phyloP scores from a whole-genome alignment of 1,284 basidiomycete genomes.

The Microbotryum intermedium region DNA sequence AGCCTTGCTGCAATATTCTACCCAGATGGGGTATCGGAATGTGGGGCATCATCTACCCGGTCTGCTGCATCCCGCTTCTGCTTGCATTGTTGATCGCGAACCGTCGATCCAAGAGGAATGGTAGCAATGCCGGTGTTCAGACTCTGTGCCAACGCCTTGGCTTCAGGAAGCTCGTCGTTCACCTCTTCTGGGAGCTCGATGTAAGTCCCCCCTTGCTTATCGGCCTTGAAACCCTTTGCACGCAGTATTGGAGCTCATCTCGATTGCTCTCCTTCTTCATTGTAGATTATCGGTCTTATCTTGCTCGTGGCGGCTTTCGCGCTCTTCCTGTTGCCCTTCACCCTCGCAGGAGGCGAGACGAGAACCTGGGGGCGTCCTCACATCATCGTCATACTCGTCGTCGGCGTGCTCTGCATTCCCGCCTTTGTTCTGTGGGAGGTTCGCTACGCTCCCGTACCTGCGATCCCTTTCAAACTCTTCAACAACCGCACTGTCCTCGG shows the following conservation, averaged over 20 bases:
- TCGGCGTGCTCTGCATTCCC: slow-evolving; percentile 39
- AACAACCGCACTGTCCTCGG: slow-evolving; percentile 40
- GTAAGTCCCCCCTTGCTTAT: no score
- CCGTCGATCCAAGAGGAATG: slow-evolving; percentile 26
- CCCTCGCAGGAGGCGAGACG: slow-evolving; percentile 38
- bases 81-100: slow-evolving; percentile 36
- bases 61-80: slow-evolving; percentile 38
- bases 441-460: slow-evolving; percentile 38
- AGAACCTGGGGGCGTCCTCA: slow-evolving; percentile 37
- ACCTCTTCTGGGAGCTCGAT: slow-evolving; percentile 43
- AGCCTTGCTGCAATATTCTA: not conserved
- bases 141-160: slow-evolving; percentile 32
- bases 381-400: slow-evolving; percentile 41
- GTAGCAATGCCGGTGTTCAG: slow-evolving; percentile 35
- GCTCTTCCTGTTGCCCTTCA: slow-evolving; percentile 41
- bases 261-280: not conserved
- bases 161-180: slow-evolving; percentile 29
- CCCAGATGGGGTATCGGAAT: slow-evolving; percentile 28
- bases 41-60: slow-evolving; percentile 44
- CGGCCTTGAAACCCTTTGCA: no score
- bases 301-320: slow-evolving; percentile 36
- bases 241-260: no score
- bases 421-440: slow-evolving; percentile 41
- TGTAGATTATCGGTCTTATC: not conserved
- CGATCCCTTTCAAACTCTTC: slow-evolving; percentile 40